Evolutionary conservation across 1,139 yeast species (phyloP).

Genomic region (Pneumocystis murina): DNA sequence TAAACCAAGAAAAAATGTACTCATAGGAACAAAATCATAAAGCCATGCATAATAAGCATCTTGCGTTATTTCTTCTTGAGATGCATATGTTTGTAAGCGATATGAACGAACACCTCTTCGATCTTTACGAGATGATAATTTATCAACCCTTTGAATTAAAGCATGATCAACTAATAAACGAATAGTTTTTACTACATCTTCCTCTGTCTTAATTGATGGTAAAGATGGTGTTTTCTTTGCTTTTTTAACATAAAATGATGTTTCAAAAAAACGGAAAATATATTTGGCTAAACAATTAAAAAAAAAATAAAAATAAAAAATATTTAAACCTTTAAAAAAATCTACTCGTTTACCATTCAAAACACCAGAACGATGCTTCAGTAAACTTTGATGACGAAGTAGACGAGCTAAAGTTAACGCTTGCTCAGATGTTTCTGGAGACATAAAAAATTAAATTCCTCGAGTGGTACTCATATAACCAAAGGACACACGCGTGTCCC

Average conservation of each 20-base stretch:
- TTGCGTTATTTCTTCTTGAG: conserved; percentile 55
- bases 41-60: conserved; percentile 80
- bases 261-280: conserved; percentile 58
- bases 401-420: conserved; percentile 56
- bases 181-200: conserved; percentile 42
- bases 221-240: conserved; percentile 39
- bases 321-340: conserved; percentile 50
- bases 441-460: not conserved
- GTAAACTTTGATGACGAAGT: conserved; percentile 44
- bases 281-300: conserved; percentile 37
- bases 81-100: conserved; percentile 26
- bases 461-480: not conserved
- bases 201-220: conserved; percentile 39
- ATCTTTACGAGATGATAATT: conserved; percentile 30
- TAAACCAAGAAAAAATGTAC: conserved; percentile 45
- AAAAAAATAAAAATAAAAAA: not conserved
- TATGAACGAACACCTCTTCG: conserved; percentile 49
- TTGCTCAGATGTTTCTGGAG: not conserved
- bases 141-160: no score
- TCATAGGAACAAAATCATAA: conserved; percentile 54
- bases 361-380: conserved; percentile 72
- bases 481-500: not conserved
- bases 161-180: no score
- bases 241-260: not conserved
- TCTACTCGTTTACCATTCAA: conserved; percentile 55